phyloP scores from a whole-genome alignment of 345 rosid genomes.

The Euphorbia pulcherrima region DNA sequence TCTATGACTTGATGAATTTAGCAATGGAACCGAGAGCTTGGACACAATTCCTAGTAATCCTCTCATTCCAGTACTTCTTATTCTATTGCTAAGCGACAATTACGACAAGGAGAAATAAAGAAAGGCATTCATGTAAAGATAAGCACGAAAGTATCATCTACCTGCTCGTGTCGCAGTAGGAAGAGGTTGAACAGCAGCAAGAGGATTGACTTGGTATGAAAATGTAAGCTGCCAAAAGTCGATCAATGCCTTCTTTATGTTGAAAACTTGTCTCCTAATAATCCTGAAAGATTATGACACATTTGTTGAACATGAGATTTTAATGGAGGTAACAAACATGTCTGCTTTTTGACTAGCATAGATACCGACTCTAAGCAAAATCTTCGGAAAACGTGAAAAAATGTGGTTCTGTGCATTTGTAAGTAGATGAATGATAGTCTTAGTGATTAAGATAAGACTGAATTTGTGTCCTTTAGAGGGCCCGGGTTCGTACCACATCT shows the following conservation, averaged over 20 bases:
- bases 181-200: conserved; percentile 80
- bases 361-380: too few relatives aligned
- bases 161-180: conserved; percentile 30
- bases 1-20: background rate
- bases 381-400: too few relatives aligned
- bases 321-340: background rate
- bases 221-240: conserved; percentile 91
- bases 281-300: conserved; percentile 35
- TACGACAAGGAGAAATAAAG: background rate
- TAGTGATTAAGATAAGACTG: too few relatives aligned
- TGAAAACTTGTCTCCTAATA: conserved; percentile 37
- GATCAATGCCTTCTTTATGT: conserved; percentile 48
- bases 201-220: conserved; percentile 87
- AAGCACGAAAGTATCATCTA: background rate
- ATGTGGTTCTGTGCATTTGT: too few relatives aligned
- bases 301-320: background rate
- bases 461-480: too few relatives aligned
- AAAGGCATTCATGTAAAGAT: background rate
- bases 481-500: too few relatives aligned
- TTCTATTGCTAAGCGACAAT: background rate
- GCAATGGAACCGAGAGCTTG: too few relatives aligned
- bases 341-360: too few relatives aligned
- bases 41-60: too few relatives aligned
- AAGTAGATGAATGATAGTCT: too few relatives aligned
- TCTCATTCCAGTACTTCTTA: background rate